Evolutionary conservation across 1,139 yeast genomes (phyloP).

Genomic region (Pichia cactophila): DNA sequence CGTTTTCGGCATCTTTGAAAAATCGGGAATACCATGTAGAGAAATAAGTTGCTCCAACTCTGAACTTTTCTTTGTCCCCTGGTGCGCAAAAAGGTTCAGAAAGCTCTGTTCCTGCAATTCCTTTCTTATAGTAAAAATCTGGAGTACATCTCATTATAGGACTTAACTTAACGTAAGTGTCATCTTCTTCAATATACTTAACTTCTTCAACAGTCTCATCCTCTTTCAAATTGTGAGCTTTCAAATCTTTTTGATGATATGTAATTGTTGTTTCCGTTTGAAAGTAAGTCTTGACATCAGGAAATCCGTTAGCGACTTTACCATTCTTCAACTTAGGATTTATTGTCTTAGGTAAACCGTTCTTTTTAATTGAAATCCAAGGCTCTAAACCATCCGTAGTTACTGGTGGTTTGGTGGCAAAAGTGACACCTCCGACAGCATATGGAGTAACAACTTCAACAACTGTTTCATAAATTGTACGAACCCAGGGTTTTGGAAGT

Average conservation of each 20-base stretch:
- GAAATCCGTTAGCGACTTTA: slow-evolving; percentile 53
- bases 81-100: slow-evolving; percentile 85
- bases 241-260: slow-evolving; percentile 49
- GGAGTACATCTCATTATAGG: slow-evolving; percentile 86
- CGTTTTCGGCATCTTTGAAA: slow-evolving; percentile 50
- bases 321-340: slow-evolving; percentile 70
- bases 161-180: slow-evolving; percentile 57
- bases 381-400: slow-evolving; percentile 64
- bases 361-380: slow-evolving; percentile 74
- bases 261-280: slow-evolving; percentile 57
- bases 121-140: slow-evolving; percentile 58
- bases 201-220: slow-evolving; percentile 52
- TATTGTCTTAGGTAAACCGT: slow-evolving; percentile 77
- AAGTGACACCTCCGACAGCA: slow-evolving; percentile 73
- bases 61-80: slow-evolving; percentile 47
- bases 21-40: slow-evolving; percentile 69
- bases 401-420: slow-evolving; percentile 62
- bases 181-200: slow-evolving; percentile 53
- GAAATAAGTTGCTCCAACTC: slow-evolving; percentile 59
- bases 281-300: slow-evolving; percentile 72
- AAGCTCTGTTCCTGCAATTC: slow-evolving; percentile 44
- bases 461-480: slow-evolving; percentile 54
- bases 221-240: slow-evolving; percentile 64
- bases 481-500: slow-evolving; percentile 58
- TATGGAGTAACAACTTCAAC: slow-evolving; percentile 72